A percentile compares a stretch with the other conserved stretches of the same genome.
Conservation (phyloP, 1,284 basidiomycete species). For the Puccinia triticina region DNA sequence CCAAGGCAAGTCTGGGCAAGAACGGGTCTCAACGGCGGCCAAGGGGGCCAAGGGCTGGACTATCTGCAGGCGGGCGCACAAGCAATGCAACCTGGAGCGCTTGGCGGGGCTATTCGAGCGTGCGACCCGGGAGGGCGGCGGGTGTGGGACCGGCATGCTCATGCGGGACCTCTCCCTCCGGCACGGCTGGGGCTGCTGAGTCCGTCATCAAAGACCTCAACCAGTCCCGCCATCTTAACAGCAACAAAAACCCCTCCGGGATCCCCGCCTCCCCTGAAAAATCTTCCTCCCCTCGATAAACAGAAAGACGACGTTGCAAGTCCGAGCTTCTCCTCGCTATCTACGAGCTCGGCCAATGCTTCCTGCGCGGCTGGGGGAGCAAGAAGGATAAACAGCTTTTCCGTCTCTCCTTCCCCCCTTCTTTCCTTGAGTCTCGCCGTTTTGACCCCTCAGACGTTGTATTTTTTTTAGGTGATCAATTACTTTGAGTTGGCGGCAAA, state of each 20-base stretch:
- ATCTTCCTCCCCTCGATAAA: slow-evolving; percentile 59
- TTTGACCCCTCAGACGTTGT: too few species aligned
- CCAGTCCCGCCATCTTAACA: too few species aligned
- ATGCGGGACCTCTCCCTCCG: slow-evolving; percentile 85
- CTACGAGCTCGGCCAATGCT: slow-evolving; percentile 88
- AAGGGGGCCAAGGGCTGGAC: not conserved
- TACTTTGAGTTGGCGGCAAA: slow-evolving; percentile 82
- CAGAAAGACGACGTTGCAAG: slow-evolving; percentile 59
- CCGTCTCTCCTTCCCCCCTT: slow-evolving; percentile 65
- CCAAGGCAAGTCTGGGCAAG: slow-evolving; percentile 39
- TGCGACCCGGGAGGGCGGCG: slow-evolving; percentile 73
- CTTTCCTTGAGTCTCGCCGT: not conserved
- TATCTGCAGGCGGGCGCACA: slow-evolving; percentile 72
- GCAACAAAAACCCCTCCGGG: too few species aligned
- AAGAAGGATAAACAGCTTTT: slow-evolving; percentile 76
- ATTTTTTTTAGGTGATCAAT: slow-evolving; percentile 63
- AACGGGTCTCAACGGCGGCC: not conserved
- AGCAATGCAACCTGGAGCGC: slow-evolving; percentile 73
- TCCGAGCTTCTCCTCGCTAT: slow-evolving; percentile 82
- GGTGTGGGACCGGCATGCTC: slow-evolving; percentile 84
- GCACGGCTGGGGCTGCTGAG: slow-evolving; percentile 90
- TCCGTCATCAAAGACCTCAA: slow-evolving; percentile 77
- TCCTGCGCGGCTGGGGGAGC: slow-evolving; percentile 87
- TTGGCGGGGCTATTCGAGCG: slow-evolving; percentile 78
- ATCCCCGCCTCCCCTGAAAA: too few species aligned